Conservation (phyloP, 495 filamentous ascomycete species). For the Recurvomyces mirabilis region DNA sequence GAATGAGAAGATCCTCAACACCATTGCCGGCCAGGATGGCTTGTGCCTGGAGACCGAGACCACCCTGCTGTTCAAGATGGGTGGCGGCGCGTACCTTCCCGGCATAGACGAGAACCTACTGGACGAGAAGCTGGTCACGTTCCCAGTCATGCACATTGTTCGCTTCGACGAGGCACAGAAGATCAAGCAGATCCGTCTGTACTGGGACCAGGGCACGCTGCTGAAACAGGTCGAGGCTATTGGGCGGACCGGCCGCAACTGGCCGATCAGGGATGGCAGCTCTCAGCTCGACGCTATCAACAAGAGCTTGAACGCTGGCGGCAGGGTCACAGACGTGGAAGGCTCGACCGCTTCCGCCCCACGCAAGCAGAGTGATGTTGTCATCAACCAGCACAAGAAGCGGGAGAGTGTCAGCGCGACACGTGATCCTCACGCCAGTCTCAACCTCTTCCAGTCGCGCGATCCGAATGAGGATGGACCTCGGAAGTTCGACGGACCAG, state of each 20-base stretch:
- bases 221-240: conserved; percentile 91
- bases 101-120: conserved; percentile 90
- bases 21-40: conserved; percentile 57
- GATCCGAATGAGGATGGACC: conserved; percentile 38
- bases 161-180: conserved; percentile 63
- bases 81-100: conserved; percentile 81
- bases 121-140: conserved; percentile 64
- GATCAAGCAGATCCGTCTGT: conserved; percentile 74
- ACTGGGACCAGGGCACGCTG: conserved; percentile 91
- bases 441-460: conserved; percentile 57
- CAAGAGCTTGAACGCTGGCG: conserved; percentile 14
- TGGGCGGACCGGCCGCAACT: conserved; percentile 72
- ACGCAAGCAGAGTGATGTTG: conserved; percentile 14
- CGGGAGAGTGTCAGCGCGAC: conserved; percentile 28
- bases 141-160: conserved; percentile 87
- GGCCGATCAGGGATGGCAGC: conserved; percentile 84
- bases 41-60: conserved; percentile 57
- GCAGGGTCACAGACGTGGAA: background rate
- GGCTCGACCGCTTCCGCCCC: background rate
- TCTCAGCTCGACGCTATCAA: conserved; percentile 49
- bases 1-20: conserved; percentile 58
- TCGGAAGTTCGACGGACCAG: conserved; percentile 32
- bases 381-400: conserved; percentile 14
- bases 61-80: conserved; percentile 64
- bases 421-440: conserved; percentile 62